Percentiles rank a stretch among this genome's conserved stretches.
These are phyloP conservation scores for Kodamaea arcana DNA, from an alignment of 1,139 yeast genomes.

Conservation along the genomic window DNA sequence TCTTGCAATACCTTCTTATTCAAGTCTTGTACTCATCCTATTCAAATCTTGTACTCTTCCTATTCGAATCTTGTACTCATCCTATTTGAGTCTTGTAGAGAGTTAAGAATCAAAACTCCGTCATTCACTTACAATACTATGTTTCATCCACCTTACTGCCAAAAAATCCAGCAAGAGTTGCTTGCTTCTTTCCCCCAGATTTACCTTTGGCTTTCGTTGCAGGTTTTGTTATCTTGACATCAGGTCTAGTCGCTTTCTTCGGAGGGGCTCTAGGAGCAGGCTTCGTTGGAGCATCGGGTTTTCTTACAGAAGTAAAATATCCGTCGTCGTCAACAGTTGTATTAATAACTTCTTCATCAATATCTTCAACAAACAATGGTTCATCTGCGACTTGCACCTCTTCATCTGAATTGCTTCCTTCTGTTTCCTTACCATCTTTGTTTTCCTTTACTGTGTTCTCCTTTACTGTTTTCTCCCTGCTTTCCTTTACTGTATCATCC, in stretches of 20 bases:
- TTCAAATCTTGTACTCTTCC: too few species aligned
- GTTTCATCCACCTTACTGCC: too few species aligned
- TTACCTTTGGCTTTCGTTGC: conserved; percentile 12
- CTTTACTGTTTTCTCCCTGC: neutral
- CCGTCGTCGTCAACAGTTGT: conserved; percentile 38
- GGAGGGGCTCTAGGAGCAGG: conserved; percentile 11
- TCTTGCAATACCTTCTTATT: too few species aligned
- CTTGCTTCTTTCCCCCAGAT: conserved; percentile 25
- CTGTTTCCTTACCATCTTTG: neutral
- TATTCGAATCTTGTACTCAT: too few species aligned
- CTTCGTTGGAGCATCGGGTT: conserved; percentile 11
- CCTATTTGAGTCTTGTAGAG: too few species aligned
- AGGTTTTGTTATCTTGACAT: conserved; percentile 6
- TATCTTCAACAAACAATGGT: conserved; percentile 10
- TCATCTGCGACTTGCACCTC: neutral
- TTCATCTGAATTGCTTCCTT: neutral
- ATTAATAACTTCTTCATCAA: conserved; percentile 13
- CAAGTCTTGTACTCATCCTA: too few species aligned
- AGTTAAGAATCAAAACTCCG: too few species aligned
- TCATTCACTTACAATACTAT: too few species aligned
- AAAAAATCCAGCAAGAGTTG: conserved; percentile 20
- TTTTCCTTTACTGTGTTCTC: too few species aligned
- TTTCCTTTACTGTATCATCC: too few species aligned
- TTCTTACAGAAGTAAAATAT: conserved; percentile 30
- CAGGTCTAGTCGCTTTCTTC: conserved; percentile 6